Conservation (phyloP, 768 basidiomycete genomes). For the Calocybe cyanea region DNA sequence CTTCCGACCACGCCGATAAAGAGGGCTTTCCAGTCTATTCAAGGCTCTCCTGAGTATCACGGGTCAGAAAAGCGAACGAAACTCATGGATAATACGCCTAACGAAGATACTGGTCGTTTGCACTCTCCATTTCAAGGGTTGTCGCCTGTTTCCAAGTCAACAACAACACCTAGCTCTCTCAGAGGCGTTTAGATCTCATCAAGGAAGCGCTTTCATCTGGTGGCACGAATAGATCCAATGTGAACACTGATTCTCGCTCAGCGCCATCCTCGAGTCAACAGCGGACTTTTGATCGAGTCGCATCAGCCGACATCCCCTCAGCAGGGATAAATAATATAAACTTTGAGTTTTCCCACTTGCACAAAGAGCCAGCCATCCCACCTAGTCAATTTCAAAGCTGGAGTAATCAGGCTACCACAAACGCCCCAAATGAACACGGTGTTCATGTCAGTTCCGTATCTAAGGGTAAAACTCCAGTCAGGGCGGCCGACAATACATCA, state of each 20-base stretch:
- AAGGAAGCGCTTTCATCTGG: neutral
- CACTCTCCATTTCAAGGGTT: neutral
- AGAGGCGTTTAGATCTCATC: slow-evolving; percentile 6
- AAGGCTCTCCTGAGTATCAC: slow-evolving; percentile 3
- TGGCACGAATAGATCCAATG: neutral
- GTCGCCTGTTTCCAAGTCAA: neutral
- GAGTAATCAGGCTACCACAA: no score
- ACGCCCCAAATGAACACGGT: neutral
- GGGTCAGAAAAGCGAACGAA: slow-evolving; percentile 20
- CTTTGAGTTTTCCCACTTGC: no score
- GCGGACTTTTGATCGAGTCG: no score
- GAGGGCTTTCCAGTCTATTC: slow-evolving; percentile 4
- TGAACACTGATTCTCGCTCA: neutral
- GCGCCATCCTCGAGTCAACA: no score
- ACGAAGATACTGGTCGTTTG: neutral
- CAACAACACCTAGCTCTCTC: slow-evolving; percentile 1
- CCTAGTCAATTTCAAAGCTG: no score
- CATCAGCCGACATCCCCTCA: no score
- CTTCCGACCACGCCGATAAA: slow-evolving; percentile 12
- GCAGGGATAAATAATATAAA: no score
- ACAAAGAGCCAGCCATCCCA: no score
- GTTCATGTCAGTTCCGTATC: neutral
- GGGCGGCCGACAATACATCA: no score
- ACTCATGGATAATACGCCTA: slow-evolving; percentile 17
- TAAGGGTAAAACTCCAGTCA: no score